A percentile compares a stretch with the other conserved stretches of the same genome.
These are phyloP conservation scores for Diddensiella transvaalensis DNA, from an alignment of 805 yeast genomes.

Conservation along the genomic window DNA sequence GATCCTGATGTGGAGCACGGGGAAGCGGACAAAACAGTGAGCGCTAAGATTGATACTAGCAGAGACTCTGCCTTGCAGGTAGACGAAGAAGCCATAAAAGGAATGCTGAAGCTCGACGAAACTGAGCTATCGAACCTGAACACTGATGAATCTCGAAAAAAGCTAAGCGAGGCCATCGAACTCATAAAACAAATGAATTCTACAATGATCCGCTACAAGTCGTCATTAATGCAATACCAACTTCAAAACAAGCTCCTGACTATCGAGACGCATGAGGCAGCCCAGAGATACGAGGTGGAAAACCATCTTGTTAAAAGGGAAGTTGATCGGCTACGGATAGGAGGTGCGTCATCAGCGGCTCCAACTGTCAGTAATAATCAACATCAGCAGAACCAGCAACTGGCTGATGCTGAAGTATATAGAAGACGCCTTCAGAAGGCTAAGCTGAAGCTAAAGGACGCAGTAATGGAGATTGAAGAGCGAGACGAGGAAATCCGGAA, in stretches of 20 bases:
- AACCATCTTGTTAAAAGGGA: slow-evolving; percentile 43
- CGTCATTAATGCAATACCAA: slow-evolving; percentile 22
- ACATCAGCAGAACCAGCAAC: slow-evolving; percentile 27
- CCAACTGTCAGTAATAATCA: not conserved
- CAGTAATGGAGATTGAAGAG: slow-evolving; percentile 41
- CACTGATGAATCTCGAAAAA: slow-evolving; percentile 4
- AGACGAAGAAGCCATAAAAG: slow-evolving; percentile 5
- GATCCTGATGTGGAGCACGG: not conserved
- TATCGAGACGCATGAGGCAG: slow-evolving; percentile 42
- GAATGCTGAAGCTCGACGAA: not conserved
- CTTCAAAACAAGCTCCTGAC: slow-evolving; percentile 41
- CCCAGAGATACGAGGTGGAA: slow-evolving; percentile 48
- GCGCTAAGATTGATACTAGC: not conserved
- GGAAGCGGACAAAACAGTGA: not conserved
- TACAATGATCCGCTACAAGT: slow-evolving; percentile 12
- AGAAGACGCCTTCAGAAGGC: slow-evolving; percentile 39
- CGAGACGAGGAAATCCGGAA: slow-evolving; percentile 45
- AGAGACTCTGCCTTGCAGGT: not conserved
- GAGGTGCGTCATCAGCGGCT: slow-evolving; percentile 23
- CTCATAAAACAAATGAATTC: slow-evolving; percentile 11
- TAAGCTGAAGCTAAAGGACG: slow-evolving; percentile 43
- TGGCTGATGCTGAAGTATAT: slow-evolving; percentile 33
- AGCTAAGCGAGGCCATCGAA: slow-evolving; percentile 8
- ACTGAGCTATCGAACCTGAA: slow-evolving; percentile 1
- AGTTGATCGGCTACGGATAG: slow-evolving; percentile 42